These are phyloP conservation scores for Trichoderma hamatum DNA, from an alignment of 2,329 filamentous ascomycete species.

Conservation along the genomic window DNA sequence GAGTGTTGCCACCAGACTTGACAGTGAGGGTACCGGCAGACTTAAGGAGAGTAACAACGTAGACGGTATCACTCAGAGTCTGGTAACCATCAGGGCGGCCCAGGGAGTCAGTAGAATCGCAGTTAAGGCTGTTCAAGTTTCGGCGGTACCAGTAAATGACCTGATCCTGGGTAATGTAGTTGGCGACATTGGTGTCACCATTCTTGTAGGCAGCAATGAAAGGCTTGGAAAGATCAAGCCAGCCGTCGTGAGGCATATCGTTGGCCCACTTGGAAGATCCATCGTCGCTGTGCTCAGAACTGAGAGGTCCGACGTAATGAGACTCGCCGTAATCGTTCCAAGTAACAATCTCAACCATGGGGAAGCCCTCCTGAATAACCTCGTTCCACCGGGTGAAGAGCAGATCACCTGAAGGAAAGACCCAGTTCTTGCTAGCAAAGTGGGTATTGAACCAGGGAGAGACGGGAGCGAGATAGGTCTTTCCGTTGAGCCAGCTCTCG, in stretches of 20 bases:
- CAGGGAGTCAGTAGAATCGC: conserved; percentile 57
- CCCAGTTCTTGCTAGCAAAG: conserved; percentile 51
- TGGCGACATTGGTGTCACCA: conserved; percentile 44
- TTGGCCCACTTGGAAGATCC: conserved; percentile 54
- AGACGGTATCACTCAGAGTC: conserved; percentile 53
- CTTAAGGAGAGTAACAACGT: conserved; percentile 55
- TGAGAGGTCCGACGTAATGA: conserved; percentile 56
- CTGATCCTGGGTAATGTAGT: conserved; percentile 51
- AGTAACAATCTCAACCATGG: conserved; percentile 43
- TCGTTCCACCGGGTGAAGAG: conserved; percentile 62
- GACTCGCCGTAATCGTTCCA: conserved; percentile 56
- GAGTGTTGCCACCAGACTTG: conserved; percentile 48
- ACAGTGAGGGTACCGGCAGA: conserved; percentile 48
- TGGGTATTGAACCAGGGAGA: conserved; percentile 54
- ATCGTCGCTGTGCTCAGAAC: conserved; percentile 47
- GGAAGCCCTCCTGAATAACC: conserved; percentile 48
- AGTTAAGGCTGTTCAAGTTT: conserved; percentile 49
- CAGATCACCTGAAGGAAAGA: conserved; percentile 61
- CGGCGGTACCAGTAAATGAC: conserved; percentile 61
- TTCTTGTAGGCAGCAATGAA: conserved; percentile 58
- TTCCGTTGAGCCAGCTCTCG: conserved; percentile 41
- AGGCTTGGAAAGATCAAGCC: conserved; percentile 56
- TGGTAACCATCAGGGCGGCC: conserved; percentile 56
- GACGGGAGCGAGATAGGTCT: conserved; percentile 53
- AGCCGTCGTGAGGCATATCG: conserved; percentile 54